Conservation (phyloP, 495 filamentous ascomycete species). For the Penicillium robsamsonii region DNA sequence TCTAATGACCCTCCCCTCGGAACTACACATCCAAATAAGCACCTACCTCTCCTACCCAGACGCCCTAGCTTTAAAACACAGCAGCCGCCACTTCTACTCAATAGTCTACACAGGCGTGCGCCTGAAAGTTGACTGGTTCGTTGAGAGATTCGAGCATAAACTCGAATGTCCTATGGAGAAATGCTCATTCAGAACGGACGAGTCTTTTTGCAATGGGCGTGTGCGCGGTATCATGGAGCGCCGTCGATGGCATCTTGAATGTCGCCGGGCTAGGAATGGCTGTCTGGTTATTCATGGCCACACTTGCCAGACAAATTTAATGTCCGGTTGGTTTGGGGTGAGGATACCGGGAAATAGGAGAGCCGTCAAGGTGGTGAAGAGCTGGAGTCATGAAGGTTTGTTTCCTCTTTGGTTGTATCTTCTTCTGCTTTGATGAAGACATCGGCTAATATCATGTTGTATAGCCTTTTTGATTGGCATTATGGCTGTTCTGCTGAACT, state of each 20-base stretch:
- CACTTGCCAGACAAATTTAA: constrained; percentile 35
- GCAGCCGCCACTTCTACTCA: constrained; percentile 58
- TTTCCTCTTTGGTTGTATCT: background rate
- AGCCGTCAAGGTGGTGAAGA: constrained; percentile 8
- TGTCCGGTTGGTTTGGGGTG: constrained; percentile 37
- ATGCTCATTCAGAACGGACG: constrained; percentile 47
- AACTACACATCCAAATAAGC: constrained; percentile 75
- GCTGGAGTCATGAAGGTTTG: constrained; percentile 34
- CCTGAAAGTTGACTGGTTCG: constrained; percentile 66
- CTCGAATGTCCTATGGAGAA: constrained; percentile 50
- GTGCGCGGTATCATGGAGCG: constrained; percentile 45
- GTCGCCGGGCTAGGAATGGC: constrained; percentile 26
- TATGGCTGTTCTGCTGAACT: constrained; percentile 6
- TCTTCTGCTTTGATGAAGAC: background rate
- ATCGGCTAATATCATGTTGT: background rate
- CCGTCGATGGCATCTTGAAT: constrained; percentile 43
- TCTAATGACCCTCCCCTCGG: constrained; percentile 54
- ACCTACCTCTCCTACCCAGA: constrained; percentile 71
- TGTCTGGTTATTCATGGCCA: constrained; percentile 38
- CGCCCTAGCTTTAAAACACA: constrained; percentile 69
- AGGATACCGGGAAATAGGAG: constrained; percentile 11
- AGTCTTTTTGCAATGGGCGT: constrained; percentile 42
- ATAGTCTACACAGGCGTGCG: constrained; percentile 63
- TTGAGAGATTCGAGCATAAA: constrained; percentile 52
- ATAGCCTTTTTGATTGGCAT: background rate